These are phyloP conservation scores for Cordia subcordata DNA, from an alignment of 257 asterid species.

Conservation along the genomic window DNA sequence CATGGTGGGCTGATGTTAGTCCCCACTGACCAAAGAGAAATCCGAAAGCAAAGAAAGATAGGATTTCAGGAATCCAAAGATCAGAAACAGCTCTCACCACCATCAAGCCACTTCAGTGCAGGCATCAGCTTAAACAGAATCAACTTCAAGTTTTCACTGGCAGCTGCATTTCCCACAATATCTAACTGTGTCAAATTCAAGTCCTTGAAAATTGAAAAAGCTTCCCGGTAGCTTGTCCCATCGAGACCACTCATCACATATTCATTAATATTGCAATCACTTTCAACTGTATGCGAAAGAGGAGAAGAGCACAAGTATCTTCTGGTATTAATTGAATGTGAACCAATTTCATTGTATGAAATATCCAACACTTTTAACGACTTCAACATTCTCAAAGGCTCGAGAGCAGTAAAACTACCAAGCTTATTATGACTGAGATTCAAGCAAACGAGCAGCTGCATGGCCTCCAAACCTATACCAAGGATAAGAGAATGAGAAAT, in stretches of 20 bases:
- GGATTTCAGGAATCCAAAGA: neutral
- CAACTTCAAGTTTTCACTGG: conserved; percentile 35
- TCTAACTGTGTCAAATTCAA: conserved; percentile 70
- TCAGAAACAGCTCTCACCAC: conserved; percentile 38
- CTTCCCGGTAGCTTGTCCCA: conserved; percentile 52
- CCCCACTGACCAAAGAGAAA: no score
- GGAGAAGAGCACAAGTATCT: conserved; percentile 82
- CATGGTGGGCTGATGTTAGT: no score
- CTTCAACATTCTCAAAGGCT: conserved; percentile 57
- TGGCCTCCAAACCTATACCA: conserved; percentile 74
- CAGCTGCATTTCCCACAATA: conserved; percentile 55
- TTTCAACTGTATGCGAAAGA: conserved; percentile 42
- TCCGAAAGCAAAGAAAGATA: no score
- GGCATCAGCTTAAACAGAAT: conserved; percentile 58
- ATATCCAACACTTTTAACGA: conserved; percentile 57
- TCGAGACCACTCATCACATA: conserved; percentile 20
- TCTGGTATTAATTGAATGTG: conserved; percentile 72
- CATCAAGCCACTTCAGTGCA: conserved; percentile 69
- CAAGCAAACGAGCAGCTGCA: conserved; percentile 81
- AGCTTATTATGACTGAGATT: conserved; percentile 66
- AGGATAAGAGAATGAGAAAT: conserved; percentile 2
- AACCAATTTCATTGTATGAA: conserved; percentile 80
- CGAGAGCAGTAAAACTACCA: conserved; percentile 67
- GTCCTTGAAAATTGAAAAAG: conserved; percentile 50
- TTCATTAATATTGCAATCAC: conserved; percentile 39